Evolutionary conservation across 768 basidiomycete genomes (phyloP), one percentile per base, ranked within the genome.

Genomic region (Podaxis carcinomalis): DNA sequence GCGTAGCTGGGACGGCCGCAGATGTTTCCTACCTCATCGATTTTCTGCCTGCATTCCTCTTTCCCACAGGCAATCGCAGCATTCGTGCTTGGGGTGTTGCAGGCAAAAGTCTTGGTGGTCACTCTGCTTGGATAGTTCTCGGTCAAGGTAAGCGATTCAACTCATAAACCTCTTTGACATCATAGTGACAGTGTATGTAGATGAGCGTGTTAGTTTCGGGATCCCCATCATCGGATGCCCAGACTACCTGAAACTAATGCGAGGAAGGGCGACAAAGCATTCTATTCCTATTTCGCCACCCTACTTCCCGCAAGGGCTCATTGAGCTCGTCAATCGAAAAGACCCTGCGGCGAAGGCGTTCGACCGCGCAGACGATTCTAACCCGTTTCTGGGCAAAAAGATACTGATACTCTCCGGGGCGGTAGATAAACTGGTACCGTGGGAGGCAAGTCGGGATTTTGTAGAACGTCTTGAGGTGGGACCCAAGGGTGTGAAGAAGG

Each of bases 21-120:
- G 94, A 95, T 67, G 81, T 94, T 5, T 88, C 89, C 0, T 87
- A 89, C 74, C 71, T 95, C 61, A 88, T 94, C 56, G 92, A 95
- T 68, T 87, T 90, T 66, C 77, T 95, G 3, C 85, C 88, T 0
- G 72, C 85, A 0, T 88, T 87, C 68, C 70, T 95, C 7, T 95
- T 88, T 68, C 92, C 93, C 0, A 64, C 73, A 11, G 84, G 75
- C 10, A 86, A 92, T 64, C 78, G 83, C 27, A 69, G 67, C 13
- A 80, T 95, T 39, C 78, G 74, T 5, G 79, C 84, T 59, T 97
- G 89, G 87, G 84, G 85, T 10, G 77, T 89, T 2, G 80, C 83
- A 0, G 94, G 94, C 0, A 79, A 89, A 65, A 91, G 89, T 62
- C 82, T 97, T 0, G 94, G 93, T 0, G 93, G 93, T 0, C 93